Evolutionary conservation across 208 protist genomes (phyloP).

Genomic region (Trypanosoma avium): DNA sequence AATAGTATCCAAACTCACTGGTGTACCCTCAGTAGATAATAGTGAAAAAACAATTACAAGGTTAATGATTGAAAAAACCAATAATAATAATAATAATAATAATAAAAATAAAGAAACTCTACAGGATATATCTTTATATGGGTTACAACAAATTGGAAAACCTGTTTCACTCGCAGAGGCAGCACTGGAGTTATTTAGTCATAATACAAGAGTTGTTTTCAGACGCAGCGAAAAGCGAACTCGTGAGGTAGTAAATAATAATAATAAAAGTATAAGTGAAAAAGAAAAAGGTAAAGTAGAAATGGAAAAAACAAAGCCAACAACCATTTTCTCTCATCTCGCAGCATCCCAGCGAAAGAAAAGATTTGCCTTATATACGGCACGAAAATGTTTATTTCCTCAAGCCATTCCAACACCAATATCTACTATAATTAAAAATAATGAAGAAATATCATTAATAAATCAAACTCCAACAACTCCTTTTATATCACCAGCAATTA

Average conservation of each 20-base stretch:
- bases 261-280: not conserved
- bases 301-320: too few relatives aligned
- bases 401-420: constrained; percentile 16
- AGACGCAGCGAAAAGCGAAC: constrained; percentile 26
- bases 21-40: not conserved
- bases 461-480: too few relatives aligned
- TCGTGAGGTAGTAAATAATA: not conserved
- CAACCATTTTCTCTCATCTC: constrained; percentile 26
- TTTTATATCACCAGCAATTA: constrained; percentile 58
- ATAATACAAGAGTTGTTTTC: constrained; percentile 44
- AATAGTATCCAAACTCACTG: constrained; percentile 15
- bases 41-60: not conserved
- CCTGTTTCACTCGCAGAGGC: constrained; percentile 48
- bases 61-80: not conserved
- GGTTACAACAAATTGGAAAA: constrained; percentile 21
- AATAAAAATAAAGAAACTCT: not conserved
- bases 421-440: not conserved
- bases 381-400: constrained; percentile 54
- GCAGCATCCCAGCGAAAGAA: constrained; percentile 39
- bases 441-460: not conserved
- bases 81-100: not conserved
- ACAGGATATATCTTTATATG: not conserved
- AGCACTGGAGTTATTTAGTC: constrained; percentile 37
- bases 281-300: too few relatives aligned
- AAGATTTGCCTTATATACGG: constrained; percentile 56